A percentile compares a stretch with the other conserved stretches of the same genome.
Conservation (phyloP, 176 grass and related monocot species). For the Avena insularis region DNA sequence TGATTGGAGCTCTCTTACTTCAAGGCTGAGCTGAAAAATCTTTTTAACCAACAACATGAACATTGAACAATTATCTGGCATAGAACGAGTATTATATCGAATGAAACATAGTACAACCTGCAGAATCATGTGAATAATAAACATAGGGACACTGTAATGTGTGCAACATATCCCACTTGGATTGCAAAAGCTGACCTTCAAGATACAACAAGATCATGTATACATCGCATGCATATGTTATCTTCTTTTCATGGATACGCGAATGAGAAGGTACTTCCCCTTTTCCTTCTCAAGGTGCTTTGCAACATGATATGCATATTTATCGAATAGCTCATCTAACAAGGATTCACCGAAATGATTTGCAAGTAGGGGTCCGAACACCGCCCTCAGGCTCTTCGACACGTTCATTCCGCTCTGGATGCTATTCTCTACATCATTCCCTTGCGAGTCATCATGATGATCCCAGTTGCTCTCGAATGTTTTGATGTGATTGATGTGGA, state of each 20-base stretch:
- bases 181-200: no score
- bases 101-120: no score
- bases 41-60: not conserved
- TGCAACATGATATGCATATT: not conserved
- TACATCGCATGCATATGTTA: not conserved
- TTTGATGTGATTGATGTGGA: conserved; percentile 38
- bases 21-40: not conserved
- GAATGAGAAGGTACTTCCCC: conserved; percentile 20
- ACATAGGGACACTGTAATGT: no score
- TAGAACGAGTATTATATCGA: no score
- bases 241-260: conserved; percentile 23
- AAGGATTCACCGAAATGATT: conserved; percentile 37
- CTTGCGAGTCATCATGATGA: conserved; percentile 19
- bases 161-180: no score
- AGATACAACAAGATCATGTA: no score
- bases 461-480: conserved; percentile 48
- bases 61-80: not conserved
- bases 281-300: conserved; percentile 40
- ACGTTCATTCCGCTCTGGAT: conserved; percentile 27
- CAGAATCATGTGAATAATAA: no score
- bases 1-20: not conserved
- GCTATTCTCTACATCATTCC: not conserved
- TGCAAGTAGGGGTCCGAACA: not conserved
- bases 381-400: not conserved
- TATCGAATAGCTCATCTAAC: conserved; percentile 32